Evolutionary conservation across 108 stramenopile genomes (phyloP).

Genomic region (Stephanodiscus triporus): DNA sequence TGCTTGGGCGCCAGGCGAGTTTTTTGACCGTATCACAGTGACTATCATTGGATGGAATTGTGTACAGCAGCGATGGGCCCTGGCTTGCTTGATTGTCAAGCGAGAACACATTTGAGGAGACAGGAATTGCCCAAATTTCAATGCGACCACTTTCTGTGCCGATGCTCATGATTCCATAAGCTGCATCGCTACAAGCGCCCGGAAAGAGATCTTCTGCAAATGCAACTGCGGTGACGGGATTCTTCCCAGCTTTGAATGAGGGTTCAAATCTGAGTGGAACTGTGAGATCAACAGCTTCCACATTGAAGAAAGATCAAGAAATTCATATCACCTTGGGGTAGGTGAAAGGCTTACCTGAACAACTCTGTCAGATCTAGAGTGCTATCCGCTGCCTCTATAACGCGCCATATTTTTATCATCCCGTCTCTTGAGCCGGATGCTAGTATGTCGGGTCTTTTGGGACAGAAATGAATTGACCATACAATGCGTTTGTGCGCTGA

Average conservation of each 20-base stretch:
- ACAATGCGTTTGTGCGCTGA: slow-evolving; percentile 89
- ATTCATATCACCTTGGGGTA: background rate
- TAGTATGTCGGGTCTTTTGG: slow-evolving; percentile 61
- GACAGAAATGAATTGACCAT: slow-evolving; percentile 84
- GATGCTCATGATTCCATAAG: slow-evolving; percentile 56
- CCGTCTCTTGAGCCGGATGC: slow-evolving; percentile 87
- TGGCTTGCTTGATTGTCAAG: background rate
- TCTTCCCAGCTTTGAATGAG: slow-evolving; percentile 46
- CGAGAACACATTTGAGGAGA: background rate
- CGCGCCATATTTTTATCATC: slow-evolving; percentile 76
- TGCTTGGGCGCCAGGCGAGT: slow-evolving; percentile 38
- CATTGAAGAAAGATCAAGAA: background rate
- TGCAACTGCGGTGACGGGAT: slow-evolving; percentile 79
- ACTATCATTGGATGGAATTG: slow-evolving; percentile 23
- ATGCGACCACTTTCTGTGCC: slow-evolving; percentile 81
- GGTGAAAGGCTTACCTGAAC: slow-evolving; percentile 15
- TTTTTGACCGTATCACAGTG: slow-evolving; percentile 52
- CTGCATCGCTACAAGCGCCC: background rate
- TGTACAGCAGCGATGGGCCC: slow-evolving; percentile 31
- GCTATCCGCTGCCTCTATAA: slow-evolving; percentile 36
- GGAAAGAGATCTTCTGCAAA: slow-evolving; percentile 60
- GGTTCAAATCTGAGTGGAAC: slow-evolving; percentile 52
- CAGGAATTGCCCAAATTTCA: slow-evolving; percentile 69
- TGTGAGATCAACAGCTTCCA: slow-evolving; percentile 11
- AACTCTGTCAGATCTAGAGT: slow-evolving; percentile 42